phyloP scores from a whole-genome alignment of 345 rosid genomes.

The Populus deltoides region DNA sequence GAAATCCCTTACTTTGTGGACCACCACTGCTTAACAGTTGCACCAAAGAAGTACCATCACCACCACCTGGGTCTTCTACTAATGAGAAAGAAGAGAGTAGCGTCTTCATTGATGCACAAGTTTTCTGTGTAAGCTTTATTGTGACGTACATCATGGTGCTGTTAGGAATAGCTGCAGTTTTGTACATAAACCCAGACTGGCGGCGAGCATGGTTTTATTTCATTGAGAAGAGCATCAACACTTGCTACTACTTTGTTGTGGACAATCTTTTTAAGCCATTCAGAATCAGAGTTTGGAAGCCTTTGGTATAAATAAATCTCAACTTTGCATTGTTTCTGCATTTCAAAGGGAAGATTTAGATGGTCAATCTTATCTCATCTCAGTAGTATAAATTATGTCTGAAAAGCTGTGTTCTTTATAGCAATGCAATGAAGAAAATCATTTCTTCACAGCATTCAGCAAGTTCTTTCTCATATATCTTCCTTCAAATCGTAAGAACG shows the following conservation, averaged over 20 bases:
- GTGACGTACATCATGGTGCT: background rate
- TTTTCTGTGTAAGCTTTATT: background rate
- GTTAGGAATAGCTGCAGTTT: background rate
- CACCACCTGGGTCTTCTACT: background rate
- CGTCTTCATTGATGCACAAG: background rate
- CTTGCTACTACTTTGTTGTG: background rate
- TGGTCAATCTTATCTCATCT: no score
- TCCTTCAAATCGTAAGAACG: no score
- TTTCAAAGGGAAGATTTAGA: no score
- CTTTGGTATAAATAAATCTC: background rate
- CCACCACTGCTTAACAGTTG: conserved; percentile 14
- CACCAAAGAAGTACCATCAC: background rate
- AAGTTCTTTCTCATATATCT: no score
- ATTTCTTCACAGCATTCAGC: no score
- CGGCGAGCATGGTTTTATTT: conserved; percentile 7
- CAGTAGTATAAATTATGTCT: no score
- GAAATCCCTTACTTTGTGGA: conserved; percentile 32
- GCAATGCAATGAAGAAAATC: no score
- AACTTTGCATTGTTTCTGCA: background rate
- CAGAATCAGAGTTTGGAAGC: background rate
- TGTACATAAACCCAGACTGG: conserved; percentile 11
- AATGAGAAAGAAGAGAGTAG: background rate
- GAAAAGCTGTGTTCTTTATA: no score
- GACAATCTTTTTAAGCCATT: background rate
- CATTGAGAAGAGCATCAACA: background rate